Evolutionary conservation across 129 eudicot genomes (phyloP), one percentile per base, ranked within the genome.

Genomic region (Solidago caesia): DNA sequence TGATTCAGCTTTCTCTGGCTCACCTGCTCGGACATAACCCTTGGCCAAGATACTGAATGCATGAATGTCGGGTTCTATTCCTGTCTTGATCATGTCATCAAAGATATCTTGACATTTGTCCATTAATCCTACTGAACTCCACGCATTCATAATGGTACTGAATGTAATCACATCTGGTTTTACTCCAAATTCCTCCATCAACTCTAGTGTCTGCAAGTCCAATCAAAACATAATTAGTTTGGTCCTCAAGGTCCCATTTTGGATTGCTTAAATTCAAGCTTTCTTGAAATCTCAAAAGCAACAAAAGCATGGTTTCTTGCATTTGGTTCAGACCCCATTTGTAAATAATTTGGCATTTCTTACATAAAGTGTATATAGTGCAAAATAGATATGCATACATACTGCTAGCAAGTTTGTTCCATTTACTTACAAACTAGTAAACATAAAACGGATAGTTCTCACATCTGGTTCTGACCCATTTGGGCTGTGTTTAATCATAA

Each of bases 131-230:
- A 88, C 96, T 8, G 96, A 87, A 80, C 96, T 87, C 96, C 97
- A 91, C 44, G 96, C 92, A 68, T 95, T 89, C 99, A 95, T 88
- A 48, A 91, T 89, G 77, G 96, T 95, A 83, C 97, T 95, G 65
- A 88, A 95, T 71, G 99, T 87, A 67, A 95, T 56, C 7, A 95
- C 99, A 68, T 95, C 96, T 43, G 97, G 97, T 84, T 91, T 91
- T n/a, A 95, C 87, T 57, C 94, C 90, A 67, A 82, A 89, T 55
- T 91, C 89, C 70, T 85, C 96, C 99, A 95, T 95, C 83, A 95
- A 64, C 25, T 75, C 75, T 44, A 91, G 85, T 49, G 84, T 71
- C 97, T 95, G 87, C 63, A 46, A 72, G 74, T 64, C 41, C 33
- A 67, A 67, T 56, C 8, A n/a, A 39, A 41, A 68, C 64, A 53